phyloP scores from a whole-genome alignment of 225 moss, liverwort and hornwort genomes.

The Polytrichum commune region DNA sequence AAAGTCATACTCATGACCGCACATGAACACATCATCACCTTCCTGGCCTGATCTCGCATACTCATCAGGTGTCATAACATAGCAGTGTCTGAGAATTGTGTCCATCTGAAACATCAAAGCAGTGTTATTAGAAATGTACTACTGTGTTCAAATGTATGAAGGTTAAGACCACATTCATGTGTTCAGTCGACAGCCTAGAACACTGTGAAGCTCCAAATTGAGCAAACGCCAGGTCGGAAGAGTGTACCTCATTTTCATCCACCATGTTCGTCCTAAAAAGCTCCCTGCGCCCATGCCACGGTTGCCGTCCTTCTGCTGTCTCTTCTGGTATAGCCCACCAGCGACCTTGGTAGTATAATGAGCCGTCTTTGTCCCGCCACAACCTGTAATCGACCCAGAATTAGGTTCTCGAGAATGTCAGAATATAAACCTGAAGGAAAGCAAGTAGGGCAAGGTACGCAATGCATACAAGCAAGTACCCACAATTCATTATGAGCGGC shows the following conservation, averaged over 20 bases:
- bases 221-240: not conserved
- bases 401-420: not conserved
- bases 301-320: slow-evolving; percentile 70
- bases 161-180: too few species aligned
- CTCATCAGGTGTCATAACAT: slow-evolving; percentile 69
- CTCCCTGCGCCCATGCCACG: slow-evolving; percentile 84
- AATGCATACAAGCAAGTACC: too few species aligned
- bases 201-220: too few species aligned
- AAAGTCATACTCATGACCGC: slow-evolving; percentile 86
- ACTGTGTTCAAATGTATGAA: too few species aligned
- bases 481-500: too few species aligned
- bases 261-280: slow-evolving; percentile 66
- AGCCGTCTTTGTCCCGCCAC: slow-evolving; percentile 63
- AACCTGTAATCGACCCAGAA: slow-evolving; percentile 33
- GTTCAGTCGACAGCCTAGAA: too few species aligned
- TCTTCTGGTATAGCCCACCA: slow-evolving; percentile 91
- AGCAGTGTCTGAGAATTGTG: slow-evolving; percentile 78
- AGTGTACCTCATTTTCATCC: slow-evolving; percentile 77
- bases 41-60: slow-evolving; percentile 66
- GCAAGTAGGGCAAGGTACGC: not conserved
- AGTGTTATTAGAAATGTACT: not conserved
- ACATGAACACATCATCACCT: slow-evolving; percentile 93
- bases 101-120: slow-evolving; percentile 50
- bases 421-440: not conserved
- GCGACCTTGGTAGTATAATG: slow-evolving; percentile 52